phyloP scores from a whole-genome alignment of 108 stramenopile genomes.

The Cyclotella sp. region DNA sequence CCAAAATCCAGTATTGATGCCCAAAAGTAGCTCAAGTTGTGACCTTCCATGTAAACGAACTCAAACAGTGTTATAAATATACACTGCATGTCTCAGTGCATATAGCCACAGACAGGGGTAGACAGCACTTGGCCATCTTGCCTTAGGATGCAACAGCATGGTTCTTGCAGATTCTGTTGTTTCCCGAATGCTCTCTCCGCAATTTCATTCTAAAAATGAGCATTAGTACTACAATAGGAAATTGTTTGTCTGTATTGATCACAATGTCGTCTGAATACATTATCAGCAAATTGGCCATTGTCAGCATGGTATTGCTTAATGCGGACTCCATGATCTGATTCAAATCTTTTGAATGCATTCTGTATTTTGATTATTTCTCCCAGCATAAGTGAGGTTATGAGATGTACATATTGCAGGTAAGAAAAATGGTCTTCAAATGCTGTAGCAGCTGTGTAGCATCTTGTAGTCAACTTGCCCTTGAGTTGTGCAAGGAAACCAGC shows the following conservation, averaged over 20 bases:
- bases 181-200: conserved; percentile 32
- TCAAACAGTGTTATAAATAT: conserved; percentile 10
- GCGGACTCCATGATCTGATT: conserved; percentile 11
- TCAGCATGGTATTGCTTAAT: neutral
- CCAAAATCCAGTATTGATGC: neutral
- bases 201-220: conserved; percentile 20
- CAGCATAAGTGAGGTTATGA: neutral
- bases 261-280: neutral
- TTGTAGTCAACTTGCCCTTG: neutral
- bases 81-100: conserved; percentile 7
- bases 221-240: conserved; percentile 38
- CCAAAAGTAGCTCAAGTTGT: conserved; percentile 20
- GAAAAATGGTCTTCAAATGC: neutral
- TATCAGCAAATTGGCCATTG: neutral
- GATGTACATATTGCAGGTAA: neutral
- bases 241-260: conserved; percentile 19
- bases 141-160: conserved; percentile 31
- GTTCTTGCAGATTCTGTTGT: conserved; percentile 36
- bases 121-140: conserved; percentile 42
- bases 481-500: neutral
- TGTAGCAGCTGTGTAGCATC: neutral
- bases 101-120: conserved; percentile 39
- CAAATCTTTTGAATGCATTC: conserved; percentile 36
- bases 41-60: neutral
- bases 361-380: conserved; percentile 14